A percentile compares a stretch with the other conserved stretches of the same genome.
These are phyloP conservation scores for Plasmodium knowlesi DNA, from an alignment of 169 alveolate genomes.

Conservation along the genomic window DNA sequence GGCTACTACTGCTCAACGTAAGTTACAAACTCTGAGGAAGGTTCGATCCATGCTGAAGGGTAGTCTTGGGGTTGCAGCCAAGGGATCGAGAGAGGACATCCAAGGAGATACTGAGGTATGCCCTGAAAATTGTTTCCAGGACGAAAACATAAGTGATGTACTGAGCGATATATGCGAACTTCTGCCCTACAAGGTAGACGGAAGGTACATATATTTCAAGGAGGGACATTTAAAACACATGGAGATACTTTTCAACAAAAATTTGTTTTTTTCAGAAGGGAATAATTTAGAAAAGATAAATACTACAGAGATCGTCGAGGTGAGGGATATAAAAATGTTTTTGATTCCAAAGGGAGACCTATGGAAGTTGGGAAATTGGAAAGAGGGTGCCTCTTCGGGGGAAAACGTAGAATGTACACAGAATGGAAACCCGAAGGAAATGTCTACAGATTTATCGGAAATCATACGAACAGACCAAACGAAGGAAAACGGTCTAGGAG, in stretches of 20 bases:
- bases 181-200: conserved; percentile 5
- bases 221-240: conserved; percentile 37
- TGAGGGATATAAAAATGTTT: conserved; percentile 13
- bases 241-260: background rate
- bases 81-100: background rate
- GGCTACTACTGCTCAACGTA: background rate
- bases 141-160: background rate
- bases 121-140: background rate
- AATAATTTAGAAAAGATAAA: background rate
- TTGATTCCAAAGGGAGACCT: background rate
- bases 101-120: no score
- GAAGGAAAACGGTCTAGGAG: background rate
- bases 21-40: background rate
- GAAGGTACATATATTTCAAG: conserved; percentile 5
- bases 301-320: background rate
- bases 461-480: background rate
- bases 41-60: background rate
- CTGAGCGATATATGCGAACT: background rate
- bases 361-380: background rate
- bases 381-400: background rate
- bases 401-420: background rate
- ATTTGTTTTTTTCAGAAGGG: background rate
- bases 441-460: background rate
- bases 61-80: background rate
- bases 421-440: background rate